Conservation (phyloP, 2,329 filamentous ascomycete species). For the Coniochaeta ligniaria region DNA sequence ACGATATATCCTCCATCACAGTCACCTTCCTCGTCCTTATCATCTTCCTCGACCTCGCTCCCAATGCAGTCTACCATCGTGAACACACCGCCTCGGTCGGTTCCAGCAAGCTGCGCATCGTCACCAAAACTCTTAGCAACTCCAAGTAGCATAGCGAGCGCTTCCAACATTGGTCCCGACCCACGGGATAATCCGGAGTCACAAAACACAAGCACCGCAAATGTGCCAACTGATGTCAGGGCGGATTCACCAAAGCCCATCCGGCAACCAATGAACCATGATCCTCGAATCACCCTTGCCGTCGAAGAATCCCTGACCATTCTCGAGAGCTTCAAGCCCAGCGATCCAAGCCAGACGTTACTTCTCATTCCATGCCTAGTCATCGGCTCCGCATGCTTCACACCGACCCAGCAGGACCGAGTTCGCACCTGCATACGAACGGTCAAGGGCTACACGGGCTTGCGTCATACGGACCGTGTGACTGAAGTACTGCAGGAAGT, state of each 20-base stretch:
- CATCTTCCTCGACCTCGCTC: slow-evolving; percentile 13
- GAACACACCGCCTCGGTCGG: slow-evolving; percentile 20
- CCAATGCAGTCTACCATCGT: slow-evolving; percentile 6
- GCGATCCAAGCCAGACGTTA: slow-evolving; percentile 52
- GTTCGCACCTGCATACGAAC: slow-evolving; percentile 41
- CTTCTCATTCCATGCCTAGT: slow-evolving; percentile 54
- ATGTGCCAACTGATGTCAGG: slow-evolving; percentile 13
- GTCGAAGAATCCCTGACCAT: slow-evolving; percentile 51
- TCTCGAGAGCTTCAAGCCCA: slow-evolving; percentile 46
- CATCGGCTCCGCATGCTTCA: slow-evolving; percentile 54
- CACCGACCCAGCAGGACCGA: slow-evolving; percentile 41
- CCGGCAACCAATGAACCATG: slow-evolving; percentile 39
- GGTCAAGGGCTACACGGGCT: slow-evolving; percentile 51
- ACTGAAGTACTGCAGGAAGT: slow-evolving; percentile 48
- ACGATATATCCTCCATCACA: slow-evolving; percentile 49
- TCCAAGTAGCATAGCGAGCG: not conserved
- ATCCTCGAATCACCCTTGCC: slow-evolving; percentile 43
- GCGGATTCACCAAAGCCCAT: slow-evolving; percentile 37
- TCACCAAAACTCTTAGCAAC: slow-evolving; percentile 17
- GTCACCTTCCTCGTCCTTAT: slow-evolving; percentile 8
- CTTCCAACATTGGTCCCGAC: slow-evolving; percentile 2
- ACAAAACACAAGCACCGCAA: slow-evolving; percentile 8
- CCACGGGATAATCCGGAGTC: slow-evolving; percentile 7
- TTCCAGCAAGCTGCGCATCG: slow-evolving; percentile 24
- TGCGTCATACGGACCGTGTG: slow-evolving; percentile 50